Percentiles rank a stretch among this genome's conserved stretches.
These are phyloP conservation scores for Aureobasidium lini DNA, from an alignment of 2,329 filamentous ascomycete species.

Conservation along the genomic window DNA sequence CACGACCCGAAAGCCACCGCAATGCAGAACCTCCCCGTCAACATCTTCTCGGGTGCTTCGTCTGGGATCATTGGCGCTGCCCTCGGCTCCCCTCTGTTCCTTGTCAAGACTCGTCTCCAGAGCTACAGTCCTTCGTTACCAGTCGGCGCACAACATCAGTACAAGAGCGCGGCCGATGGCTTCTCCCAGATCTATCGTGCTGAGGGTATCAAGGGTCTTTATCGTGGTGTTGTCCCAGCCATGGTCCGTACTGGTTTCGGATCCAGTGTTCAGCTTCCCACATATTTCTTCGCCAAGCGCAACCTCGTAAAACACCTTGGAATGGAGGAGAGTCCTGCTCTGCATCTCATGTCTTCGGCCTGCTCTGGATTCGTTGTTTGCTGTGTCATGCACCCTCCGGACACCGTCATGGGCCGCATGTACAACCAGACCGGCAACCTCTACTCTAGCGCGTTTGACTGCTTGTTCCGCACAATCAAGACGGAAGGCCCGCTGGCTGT, in stretches of 20 bases:
- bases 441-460: conserved; percentile 91
- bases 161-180: conserved; percentile 78
- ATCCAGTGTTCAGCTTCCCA: conserved; percentile 90
- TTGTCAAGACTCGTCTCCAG: conserved; percentile 93
- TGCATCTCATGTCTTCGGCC: conserved; percentile 84
- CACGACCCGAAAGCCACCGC: conserved; percentile 30
- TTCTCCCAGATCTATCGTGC: conserved; percentile 66
- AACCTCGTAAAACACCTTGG: conserved; percentile 72
- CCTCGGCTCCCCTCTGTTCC: conserved; percentile 93
- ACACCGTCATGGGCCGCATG: conserved; percentile 97
- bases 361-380: conserved; percentile 93
- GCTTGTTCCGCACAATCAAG: conserved; percentile 78
- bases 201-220: conserved; percentile 76
- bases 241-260: conserved; percentile 96
- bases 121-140: conserved; percentile 88
- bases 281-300: conserved; percentile 96
- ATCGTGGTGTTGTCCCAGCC: conserved; percentile 82
- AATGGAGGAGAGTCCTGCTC: conserved; percentile 81
- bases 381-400: conserved; percentile 96
- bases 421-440: conserved; percentile 98
- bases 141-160: conserved; percentile 93
- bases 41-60: conserved; percentile 84
- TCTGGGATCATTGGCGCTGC: conserved; percentile 88
- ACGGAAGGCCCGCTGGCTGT: conserved; percentile 88
- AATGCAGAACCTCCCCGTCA: conserved; percentile 78